These are phyloP conservation scores for Chlamydomonas sp. DNA, from an alignment of 139 green algal genomes.

Conservation along the genomic window DNA sequence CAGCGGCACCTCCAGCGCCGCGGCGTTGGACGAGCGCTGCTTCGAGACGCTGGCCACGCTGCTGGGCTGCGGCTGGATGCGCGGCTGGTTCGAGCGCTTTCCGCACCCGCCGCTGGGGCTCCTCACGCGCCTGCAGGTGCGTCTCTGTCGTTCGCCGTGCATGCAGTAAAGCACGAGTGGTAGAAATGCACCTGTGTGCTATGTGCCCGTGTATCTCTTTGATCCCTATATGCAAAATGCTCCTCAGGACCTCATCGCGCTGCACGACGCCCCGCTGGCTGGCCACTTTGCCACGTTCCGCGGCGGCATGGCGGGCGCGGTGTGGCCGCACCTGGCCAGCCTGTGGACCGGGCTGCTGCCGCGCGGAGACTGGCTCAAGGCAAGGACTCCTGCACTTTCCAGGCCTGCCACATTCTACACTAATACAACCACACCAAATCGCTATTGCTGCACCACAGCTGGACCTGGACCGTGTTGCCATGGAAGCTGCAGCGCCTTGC, in stretches of 20 bases:
- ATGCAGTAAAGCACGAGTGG: not conserved
- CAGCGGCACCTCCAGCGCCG: slow-evolving; percentile 32
- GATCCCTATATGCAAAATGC: not conserved
- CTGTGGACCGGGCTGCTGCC: slow-evolving; percentile 58
- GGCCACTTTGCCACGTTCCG: slow-evolving; percentile 25
- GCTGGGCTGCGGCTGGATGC: slow-evolving; percentile 43
- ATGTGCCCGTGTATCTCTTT: not conserved
- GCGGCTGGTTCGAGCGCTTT: slow-evolving; percentile 73
- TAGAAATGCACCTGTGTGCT: not conserved
- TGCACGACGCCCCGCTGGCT: slow-evolving; percentile 47
- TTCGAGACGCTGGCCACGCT: slow-evolving; percentile 65
- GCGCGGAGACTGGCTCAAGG: slow-evolving; percentile 60
- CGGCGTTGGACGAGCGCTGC: slow-evolving; percentile 37
- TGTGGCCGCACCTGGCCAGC: slow-evolving; percentile 59
- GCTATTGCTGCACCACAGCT: no score
- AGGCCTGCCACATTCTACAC: no score
- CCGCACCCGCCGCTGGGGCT: slow-evolving; percentile 67
- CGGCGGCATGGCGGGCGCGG: slow-evolving; percentile 33
- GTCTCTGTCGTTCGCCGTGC: not conserved
- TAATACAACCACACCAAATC: no score
- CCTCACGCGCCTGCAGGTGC: slow-evolving; percentile 54
- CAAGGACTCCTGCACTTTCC: not conserved
- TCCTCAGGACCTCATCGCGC: slow-evolving; percentile 32
- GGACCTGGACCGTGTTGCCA: no score
- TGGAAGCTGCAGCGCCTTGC: no score